Conservation (phyloP, 2,329 filamentous ascomycete genomes). For the Cordyceps pruinosa region DNA sequence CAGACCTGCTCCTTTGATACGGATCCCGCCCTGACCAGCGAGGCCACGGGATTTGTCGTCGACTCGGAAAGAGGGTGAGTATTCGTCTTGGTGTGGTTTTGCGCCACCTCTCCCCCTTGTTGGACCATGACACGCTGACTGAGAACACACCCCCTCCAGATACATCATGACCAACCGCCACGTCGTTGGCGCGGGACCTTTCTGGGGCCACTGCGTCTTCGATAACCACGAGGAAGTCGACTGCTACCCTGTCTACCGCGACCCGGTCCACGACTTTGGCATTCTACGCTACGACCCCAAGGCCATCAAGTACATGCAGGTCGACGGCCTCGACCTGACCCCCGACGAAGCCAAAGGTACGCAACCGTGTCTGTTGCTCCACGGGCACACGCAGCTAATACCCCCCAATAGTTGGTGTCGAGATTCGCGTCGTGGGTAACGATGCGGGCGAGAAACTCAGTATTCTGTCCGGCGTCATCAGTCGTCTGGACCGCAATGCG, state of each 20-base stretch:
- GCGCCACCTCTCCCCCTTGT: not conserved
- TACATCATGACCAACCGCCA: conserved; percentile 86
- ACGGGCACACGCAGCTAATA: not conserved
- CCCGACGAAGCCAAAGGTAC: conserved; percentile 72
- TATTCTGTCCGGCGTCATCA: conserved; percentile 96
- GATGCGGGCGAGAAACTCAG: conserved; percentile 97
- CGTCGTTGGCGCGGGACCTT: conserved; percentile 90
- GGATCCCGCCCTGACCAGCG: conserved; percentile 86
- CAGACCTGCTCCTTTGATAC: conserved; percentile 98
- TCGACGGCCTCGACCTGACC: conserved; percentile 70
- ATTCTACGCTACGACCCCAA: conserved; percentile 94
- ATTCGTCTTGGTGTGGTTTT: too few relatives aligned
- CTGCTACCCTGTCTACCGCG: conserved; percentile 92
- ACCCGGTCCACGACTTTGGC: conserved; percentile 97
- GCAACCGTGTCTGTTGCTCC: conserved; percentile 15
- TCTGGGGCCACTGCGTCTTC: conserved; percentile 97
- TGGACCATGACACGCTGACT: not conserved
- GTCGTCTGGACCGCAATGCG: conserved; percentile 89
- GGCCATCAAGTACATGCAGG: conserved; percentile 93
- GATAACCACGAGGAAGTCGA: conserved; percentile 98
- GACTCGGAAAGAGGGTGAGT: conserved; percentile 80
- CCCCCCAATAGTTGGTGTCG: conserved; percentile 62
- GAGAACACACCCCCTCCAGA: conserved; percentile 27
- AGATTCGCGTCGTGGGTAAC: conserved; percentile 96
- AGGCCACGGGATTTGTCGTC: conserved; percentile 96